phyloP scores from a whole-genome alignment of 768 basidiomycete genomes.

The Tylopilus sp. region DNA sequence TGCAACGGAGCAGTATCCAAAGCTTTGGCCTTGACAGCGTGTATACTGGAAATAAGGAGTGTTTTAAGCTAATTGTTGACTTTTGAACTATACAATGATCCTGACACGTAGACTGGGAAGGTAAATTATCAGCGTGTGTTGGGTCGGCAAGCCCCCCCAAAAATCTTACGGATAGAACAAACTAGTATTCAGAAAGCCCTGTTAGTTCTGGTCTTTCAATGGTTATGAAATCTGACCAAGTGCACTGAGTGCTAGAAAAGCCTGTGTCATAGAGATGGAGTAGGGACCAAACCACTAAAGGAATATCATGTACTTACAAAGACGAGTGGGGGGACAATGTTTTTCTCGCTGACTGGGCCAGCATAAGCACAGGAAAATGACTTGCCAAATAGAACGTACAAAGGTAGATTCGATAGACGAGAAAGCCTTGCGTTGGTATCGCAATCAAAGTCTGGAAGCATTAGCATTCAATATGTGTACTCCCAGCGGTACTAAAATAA shows the following conservation, averaged over 20 bases:
- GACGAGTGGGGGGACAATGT: background rate
- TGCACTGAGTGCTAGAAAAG: background rate
- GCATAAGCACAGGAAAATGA: background rate
- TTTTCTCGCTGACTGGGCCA: background rate
- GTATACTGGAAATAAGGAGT: background rate
- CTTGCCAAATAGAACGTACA: background rate
- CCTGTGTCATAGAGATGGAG: background rate
- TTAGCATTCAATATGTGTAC: background rate
- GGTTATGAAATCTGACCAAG: background rate
- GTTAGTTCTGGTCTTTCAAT: background rate
- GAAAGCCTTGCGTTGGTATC: background rate
- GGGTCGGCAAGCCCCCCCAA: background rate
- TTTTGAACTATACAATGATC: background rate
- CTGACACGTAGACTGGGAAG: background rate
- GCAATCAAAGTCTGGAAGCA: background rate
- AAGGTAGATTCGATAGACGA: background rate
- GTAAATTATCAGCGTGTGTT: background rate
- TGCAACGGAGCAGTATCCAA: background rate
- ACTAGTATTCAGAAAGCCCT: background rate
- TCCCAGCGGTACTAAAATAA: background rate
- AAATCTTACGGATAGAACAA: background rate
- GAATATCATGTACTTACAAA: background rate
- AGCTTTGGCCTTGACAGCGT: background rate
- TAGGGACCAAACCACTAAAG: background rate
- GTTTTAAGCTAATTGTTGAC: background rate